Evolutionary conservation across 2,329 filamentous ascomycete genomes (phyloP).

Genomic region (Phaeomoniella chlamydospora): DNA sequence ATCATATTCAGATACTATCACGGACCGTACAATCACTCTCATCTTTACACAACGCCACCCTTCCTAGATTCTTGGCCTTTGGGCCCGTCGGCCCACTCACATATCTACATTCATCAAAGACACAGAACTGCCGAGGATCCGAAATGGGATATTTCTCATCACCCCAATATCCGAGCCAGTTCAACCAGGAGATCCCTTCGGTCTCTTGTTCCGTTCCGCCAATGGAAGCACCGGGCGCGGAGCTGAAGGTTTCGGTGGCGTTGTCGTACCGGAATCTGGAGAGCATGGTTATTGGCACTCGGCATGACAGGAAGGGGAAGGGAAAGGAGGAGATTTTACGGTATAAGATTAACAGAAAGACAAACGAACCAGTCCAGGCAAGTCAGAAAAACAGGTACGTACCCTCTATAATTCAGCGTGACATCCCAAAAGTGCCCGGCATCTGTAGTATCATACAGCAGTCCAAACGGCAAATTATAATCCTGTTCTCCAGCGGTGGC

Average conservation of each 20-base stretch:
- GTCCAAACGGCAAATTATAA: constrained; percentile 34
- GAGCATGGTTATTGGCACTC: neutral
- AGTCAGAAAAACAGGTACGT: no score
- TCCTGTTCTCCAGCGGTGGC: constrained; percentile 29
- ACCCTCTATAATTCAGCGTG: neutral
- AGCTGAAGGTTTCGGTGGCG: constrained; percentile 10
- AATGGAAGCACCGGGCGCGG: neutral
- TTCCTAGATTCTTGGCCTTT: constrained; percentile 40
- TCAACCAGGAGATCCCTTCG: constrained; percentile 38
- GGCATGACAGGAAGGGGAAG: neutral
- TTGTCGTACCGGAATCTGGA: constrained; percentile 28
- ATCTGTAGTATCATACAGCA: constrained; percentile 41
- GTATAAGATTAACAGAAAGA: neutral
- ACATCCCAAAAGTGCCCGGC: constrained; percentile 44
- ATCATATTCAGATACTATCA: neutral
- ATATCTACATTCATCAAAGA: constrained; percentile 40
- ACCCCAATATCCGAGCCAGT: constrained; percentile 47
- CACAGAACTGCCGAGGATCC: constrained; percentile 22
- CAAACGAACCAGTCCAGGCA: no score
- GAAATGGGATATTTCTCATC: constrained; percentile 41
- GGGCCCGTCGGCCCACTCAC: constrained; percentile 46
- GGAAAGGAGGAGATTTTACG: no score
- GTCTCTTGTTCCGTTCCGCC: constrained; percentile 33
- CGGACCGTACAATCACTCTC: neutral
- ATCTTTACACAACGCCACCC: constrained; percentile 40